phyloP scores from a whole-genome alignment of 768 basidiomycete species.

The Phylloporus arenicola region DNA sequence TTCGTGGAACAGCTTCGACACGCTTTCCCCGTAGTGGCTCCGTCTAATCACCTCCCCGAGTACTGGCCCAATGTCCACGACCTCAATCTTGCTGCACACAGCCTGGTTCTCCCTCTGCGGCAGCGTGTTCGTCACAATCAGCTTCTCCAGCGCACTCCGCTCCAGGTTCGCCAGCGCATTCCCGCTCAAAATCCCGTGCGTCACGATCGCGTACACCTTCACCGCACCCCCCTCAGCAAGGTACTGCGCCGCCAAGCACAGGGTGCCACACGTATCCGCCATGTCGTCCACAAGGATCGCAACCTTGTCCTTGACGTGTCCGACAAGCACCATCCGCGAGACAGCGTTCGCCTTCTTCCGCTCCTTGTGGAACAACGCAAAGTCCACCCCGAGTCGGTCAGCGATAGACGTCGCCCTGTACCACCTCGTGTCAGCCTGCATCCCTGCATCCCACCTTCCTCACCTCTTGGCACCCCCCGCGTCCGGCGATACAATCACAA shows the following conservation, averaged over 20 bases:
- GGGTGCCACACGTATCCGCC: conserved; percentile 95
- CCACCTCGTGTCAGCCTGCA: conserved; percentile 13
- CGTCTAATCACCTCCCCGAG: conserved; percentile 94
- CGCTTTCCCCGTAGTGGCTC: conserved; percentile 95
- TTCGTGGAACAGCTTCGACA: conserved; percentile 84
- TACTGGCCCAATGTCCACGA: conserved; percentile 91
- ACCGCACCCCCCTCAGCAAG: conserved; percentile 83
- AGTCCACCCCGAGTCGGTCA: conserved; percentile 92
- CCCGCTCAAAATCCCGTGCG: conserved; percentile 93
- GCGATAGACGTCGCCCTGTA: conserved; percentile 93
- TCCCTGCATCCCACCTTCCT: conserved; percentile 6
- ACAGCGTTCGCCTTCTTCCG: conserved; percentile 95
- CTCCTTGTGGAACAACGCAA: conserved; percentile 99
- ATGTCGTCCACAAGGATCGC: conserved; percentile 98
- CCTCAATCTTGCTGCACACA: conserved; percentile 75
- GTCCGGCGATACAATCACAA: conserved; percentile 96
- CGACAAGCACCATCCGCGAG: conserved; percentile 92
- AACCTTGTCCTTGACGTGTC: conserved; percentile 85
- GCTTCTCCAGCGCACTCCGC: conserved; percentile 76
- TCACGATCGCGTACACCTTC: conserved; percentile 88
- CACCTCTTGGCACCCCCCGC: conserved; percentile 98
- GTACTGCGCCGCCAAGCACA: conserved; percentile 86
- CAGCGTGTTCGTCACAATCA: conserved; percentile 98
- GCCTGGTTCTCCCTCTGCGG: conserved; percentile 79
- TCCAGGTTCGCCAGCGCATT: conserved; percentile 73